Evolutionary conservation across 2,329 filamentous ascomycete genomes (phyloP).

Genomic region (Beauveria caledonica): DNA sequence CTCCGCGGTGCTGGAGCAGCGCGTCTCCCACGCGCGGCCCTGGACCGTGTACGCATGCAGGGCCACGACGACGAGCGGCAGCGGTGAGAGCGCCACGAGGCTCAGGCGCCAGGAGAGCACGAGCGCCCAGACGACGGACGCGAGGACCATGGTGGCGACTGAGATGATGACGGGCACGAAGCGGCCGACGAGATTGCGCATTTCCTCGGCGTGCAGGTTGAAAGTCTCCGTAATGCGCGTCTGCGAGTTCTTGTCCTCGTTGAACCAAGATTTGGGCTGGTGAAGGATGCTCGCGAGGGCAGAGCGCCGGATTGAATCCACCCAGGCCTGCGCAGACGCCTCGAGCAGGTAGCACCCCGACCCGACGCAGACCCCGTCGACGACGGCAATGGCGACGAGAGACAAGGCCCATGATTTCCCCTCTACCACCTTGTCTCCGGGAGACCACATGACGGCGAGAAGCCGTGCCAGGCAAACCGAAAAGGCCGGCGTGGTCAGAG

Average conservation of each 20-base stretch:
- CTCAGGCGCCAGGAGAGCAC: conserved; percentile 71
- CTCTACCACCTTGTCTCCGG: conserved; percentile 35
- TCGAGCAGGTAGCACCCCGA: conserved; percentile 65
- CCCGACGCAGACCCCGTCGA: conserved; percentile 59
- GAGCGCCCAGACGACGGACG: conserved; percentile 69
- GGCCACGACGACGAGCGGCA: conserved; percentile 58
- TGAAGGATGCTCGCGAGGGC: conserved; percentile 62
- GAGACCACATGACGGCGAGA: conserved; percentile 58
- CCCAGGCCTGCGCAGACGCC: conserved; percentile 64
- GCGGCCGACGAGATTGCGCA: conserved; percentile 71
- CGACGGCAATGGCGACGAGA: conserved; percentile 58
- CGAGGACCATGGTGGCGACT: conserved; percentile 55
- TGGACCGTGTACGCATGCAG: conserved; percentile 58
- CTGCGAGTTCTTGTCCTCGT: conserved; percentile 56
- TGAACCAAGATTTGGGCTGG: conserved; percentile 75
- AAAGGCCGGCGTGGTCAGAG: conserved; percentile 64
- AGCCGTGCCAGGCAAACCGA: conserved; percentile 68
- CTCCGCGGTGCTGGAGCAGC: conserved; percentile 55
- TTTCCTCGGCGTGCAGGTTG: conserved; percentile 78
- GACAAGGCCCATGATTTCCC: conserved; percentile 60
- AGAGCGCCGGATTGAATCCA: conserved; percentile 59
- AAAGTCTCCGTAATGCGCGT: conserved; percentile 60
- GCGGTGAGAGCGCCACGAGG: conserved; percentile 61
- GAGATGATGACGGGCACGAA: conserved; percentile 66
- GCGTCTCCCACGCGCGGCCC: conserved; percentile 63